These are phyloP conservation scores for Casaregolazyma suthepensis DNA, from an alignment of 1,139 yeast genomes.

Conservation along the genomic window DNA sequence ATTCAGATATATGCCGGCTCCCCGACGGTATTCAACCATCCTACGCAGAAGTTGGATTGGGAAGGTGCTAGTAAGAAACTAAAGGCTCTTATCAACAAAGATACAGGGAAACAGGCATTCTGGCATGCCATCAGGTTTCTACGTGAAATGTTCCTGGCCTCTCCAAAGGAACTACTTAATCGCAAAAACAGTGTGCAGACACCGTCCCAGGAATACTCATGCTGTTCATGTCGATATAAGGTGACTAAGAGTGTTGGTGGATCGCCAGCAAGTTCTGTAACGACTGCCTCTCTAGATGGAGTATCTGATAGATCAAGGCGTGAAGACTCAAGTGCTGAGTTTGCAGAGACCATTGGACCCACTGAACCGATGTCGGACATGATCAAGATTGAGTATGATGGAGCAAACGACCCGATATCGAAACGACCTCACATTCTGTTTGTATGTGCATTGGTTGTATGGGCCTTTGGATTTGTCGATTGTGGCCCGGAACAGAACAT, in stretches of 20 bases:
- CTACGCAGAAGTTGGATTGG: constrained; percentile 53
- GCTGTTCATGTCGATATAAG: constrained; percentile 16
- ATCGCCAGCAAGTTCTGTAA: constrained; percentile 17
- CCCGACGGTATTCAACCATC: constrained; percentile 75
- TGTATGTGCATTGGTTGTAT: constrained; percentile 47
- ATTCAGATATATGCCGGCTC: constrained; percentile 76
- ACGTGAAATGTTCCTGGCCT: constrained; percentile 24
- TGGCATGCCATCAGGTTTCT: constrained; percentile 28
- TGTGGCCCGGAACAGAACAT: constrained; percentile 51
- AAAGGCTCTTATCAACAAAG: constrained; percentile 13
- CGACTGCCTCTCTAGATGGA: constrained; percentile 3
- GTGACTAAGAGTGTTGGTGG: constrained; percentile 16
- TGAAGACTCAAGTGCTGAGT: constrained; percentile 9
- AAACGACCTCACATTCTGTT: constrained; percentile 55
- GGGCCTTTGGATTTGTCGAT: constrained; percentile 49
- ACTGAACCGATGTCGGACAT: constrained; percentile 14
- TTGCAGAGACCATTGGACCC: constrained; percentile 6
- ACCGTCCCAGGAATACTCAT: constrained; percentile 13
- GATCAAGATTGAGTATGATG: constrained; percentile 36
- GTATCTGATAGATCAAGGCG: constrained; percentile 1
- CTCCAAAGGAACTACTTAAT: constrained; percentile 13
- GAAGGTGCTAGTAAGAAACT: constrained; percentile 35
- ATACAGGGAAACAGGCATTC: constrained; percentile 21
- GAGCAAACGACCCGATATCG: constrained; percentile 47
- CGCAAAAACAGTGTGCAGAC: constrained; percentile 9